Evolutionary conservation across 306 rosid genomes (phyloP).

Genomic region (Citrullus mucosospermus): DNA sequence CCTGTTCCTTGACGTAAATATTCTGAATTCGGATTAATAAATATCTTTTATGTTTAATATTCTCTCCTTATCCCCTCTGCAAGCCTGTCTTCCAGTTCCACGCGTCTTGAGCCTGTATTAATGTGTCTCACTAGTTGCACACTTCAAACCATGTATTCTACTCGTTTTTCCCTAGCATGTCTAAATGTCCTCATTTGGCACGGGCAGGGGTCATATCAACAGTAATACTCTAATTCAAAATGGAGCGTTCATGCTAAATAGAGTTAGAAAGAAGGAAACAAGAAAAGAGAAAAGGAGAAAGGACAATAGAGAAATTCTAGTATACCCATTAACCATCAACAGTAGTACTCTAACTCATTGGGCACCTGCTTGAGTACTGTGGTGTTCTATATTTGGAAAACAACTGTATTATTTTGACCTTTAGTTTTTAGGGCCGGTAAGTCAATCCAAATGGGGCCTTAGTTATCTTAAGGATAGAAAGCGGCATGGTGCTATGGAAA

Average conservation of each 20-base stretch:
- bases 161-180: background rate
- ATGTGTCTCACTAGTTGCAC: background rate
- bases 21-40: no score
- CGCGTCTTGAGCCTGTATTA: background rate
- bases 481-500: background rate
- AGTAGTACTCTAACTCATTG: background rate
- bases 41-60: no score
- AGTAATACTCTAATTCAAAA: no score
- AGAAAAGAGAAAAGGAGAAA: no score
- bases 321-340: background rate
- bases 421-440: no score
- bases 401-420: background rate
- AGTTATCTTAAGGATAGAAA: background rate
- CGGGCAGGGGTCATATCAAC: no score
- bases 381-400: background rate
- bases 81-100: background rate
- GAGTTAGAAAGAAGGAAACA: no score
- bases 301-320: background rate
- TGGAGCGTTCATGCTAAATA: no score
- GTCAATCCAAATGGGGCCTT: no score
- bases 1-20: background rate
- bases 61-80: background rate
- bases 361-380: background rate
- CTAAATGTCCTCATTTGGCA: background rate
- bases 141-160: background rate